These are phyloP conservation scores for Penicillium corylophilum DNA, from an alignment of 2,329 filamentous ascomycete genomes.

Conservation along the genomic window DNA sequence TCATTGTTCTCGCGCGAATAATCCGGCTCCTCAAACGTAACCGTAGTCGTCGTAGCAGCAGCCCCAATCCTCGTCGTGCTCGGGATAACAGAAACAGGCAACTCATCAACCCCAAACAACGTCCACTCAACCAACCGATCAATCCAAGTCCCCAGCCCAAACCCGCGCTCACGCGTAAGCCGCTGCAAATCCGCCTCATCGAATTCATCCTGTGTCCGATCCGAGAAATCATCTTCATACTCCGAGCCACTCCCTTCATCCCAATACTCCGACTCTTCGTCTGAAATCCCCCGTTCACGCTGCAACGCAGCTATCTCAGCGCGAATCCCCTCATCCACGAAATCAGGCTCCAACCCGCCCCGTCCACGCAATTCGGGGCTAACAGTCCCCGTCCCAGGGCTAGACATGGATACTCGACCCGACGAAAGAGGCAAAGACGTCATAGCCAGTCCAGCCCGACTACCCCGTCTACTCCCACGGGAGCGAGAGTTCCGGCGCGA, in stretches of 20 bases:
- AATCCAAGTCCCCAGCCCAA: conserved; percentile 57
- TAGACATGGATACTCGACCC: conserved; percentile 1
- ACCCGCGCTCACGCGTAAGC: conserved; percentile 52
- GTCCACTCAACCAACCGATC: conserved; percentile 60
- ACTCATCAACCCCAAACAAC: conserved; percentile 54
- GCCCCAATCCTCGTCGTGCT: conserved; percentile 17
- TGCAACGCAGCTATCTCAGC: conserved; percentile 39
- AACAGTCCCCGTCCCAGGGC: conserved; percentile 8
- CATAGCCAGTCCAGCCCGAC: conserved; percentile 38
- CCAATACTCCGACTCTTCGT: conserved; percentile 19
- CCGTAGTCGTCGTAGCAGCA: conserved; percentile 21
- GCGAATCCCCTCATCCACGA: conserved; percentile 47
- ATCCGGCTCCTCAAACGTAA: conserved; percentile 22
- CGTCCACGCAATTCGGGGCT: conserved; percentile 18
- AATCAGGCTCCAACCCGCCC: conserved; percentile 45
- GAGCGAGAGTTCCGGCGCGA: conserved; percentile 36
- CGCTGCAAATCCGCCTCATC: conserved; percentile 56
- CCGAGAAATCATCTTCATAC: conserved; percentile 31
- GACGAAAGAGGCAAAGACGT: conserved; percentile 21
- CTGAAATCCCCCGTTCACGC: conserved; percentile 16
- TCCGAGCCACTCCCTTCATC: conserved; percentile 28
- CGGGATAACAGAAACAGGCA: conserved; percentile 18
- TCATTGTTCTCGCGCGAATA: neutral
- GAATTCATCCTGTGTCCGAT: conserved; percentile 32
- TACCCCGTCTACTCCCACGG: conserved; percentile 34